Percentiles rank a stretch among this genome's conserved stretches.
phyloP scores from a whole-genome alignment of 192 early-diverging fungal species.

The Physocladia obscura region DNA sequence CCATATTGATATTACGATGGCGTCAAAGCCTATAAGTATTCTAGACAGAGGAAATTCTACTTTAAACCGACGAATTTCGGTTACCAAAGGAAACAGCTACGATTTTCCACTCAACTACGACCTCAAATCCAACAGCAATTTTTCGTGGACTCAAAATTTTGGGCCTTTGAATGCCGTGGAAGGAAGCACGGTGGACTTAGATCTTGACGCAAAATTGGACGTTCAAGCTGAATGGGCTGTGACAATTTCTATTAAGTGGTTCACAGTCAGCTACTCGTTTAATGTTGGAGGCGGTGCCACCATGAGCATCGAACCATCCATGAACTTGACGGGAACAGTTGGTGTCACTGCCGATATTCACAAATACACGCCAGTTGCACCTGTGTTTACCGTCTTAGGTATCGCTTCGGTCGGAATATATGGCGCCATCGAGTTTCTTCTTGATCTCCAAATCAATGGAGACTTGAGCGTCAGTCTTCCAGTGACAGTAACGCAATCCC shows the following conservation, averaged over 20 bases:
- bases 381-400: not conserved
- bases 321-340: not conserved
- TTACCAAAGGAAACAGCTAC: not conserved
- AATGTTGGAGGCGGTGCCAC: not conserved
- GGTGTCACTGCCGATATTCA: not conserved
- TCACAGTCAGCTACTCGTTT: not conserved
- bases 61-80: not conserved
- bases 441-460: not conserved
- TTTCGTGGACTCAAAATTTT: not conserved
- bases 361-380: not conserved
- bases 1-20: not conserved
- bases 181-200: not conserved
- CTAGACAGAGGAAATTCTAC: too few relatives aligned
- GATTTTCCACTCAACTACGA: not conserved
- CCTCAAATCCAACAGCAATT: not conserved
- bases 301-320: not conserved
- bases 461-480: not conserved
- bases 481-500: not conserved
- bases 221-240: not conserved
- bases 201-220: not conserved
- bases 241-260: not conserved
- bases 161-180: not conserved
- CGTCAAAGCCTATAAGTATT: not conserved
- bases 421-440: not conserved
- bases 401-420: not conserved